Base-by-base conservation (phyloP, 208 protist species). In the Trichomonas vaginalis region DNA sequence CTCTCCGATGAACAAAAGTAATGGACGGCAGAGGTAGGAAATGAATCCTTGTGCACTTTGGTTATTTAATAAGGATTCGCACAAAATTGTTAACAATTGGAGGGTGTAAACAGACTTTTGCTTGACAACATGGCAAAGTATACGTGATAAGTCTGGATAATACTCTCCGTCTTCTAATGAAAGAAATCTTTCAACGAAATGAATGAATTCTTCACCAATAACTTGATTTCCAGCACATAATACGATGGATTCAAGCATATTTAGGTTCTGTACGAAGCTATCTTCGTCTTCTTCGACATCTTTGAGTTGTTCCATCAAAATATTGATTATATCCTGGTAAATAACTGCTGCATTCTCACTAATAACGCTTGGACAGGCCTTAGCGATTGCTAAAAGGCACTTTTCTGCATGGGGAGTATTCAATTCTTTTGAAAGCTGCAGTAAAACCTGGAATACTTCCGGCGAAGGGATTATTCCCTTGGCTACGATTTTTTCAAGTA, bases 151-250 rank as follows among this genome's bases (percentile, higher is more conserved):
- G 2, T 70, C 56, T 32, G 21, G 21, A 27, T n/a, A 70, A 27
- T n/a, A 70, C 56, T 70, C 56, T 70, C 56, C 56, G 21, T 70
- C 56, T 70, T 70, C 56, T 27, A 70, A 70, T 32, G 56, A 4
- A 12, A 70, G 21, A 27, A 70, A 70, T 6, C n/a, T 12, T 32
- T 12, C 21, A 45, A 48, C 4, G 14, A 97, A 95, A 79, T 97
- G 97, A 10, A 40, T 6, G 8, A 83, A 0, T 88, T 92, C 12
- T 80, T 96, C 56, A 62, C 96, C 88, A 70, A 96, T 56, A 96
- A 92, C 56, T 97, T 83, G 87, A 95, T 96, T 56, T 8, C 56
- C 56, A n/a, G 56, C 56, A 70, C 17, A 12, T n/a, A 27, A n/a
- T n/a, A 70, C n/a, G 56, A 70, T 70, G n/a, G 56, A 70, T 27